Evolutionary conservation across 2,329 filamentous ascomycete genomes (phyloP).

Genomic region (Pleomassaria siparia): DNA sequence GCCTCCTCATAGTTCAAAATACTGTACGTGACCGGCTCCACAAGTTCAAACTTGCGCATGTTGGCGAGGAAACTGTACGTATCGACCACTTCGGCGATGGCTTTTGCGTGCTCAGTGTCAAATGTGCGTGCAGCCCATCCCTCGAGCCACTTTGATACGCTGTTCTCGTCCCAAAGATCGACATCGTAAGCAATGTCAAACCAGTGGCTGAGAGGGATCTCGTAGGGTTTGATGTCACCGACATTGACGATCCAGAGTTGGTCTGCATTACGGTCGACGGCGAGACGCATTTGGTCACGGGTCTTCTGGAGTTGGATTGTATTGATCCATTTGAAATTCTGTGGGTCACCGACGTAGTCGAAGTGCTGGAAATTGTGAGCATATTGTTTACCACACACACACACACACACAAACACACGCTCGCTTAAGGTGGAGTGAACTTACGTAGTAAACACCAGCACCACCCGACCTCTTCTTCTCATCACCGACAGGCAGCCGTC

Average conservation of each 20-base stretch:
- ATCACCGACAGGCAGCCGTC: constrained; percentile 60
- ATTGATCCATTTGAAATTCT: constrained; percentile 63
- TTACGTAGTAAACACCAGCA: constrained; percentile 64
- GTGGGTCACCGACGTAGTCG: constrained; percentile 63
- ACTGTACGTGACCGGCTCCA: constrained; percentile 61
- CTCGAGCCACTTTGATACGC: constrained; percentile 58
- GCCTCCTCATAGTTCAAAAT: constrained; percentile 67
- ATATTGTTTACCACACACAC: neutral
- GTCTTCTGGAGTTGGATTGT: constrained; percentile 66
- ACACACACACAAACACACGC: too few species aligned
- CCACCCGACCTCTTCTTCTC: constrained; percentile 63
- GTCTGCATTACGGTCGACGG: constrained; percentile 60
- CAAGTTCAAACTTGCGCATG: constrained; percentile 63
- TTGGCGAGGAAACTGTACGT: constrained; percentile 60
- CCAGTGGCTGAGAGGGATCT: constrained; percentile 68
- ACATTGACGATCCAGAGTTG: constrained; percentile 69
- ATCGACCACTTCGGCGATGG: constrained; percentile 56
- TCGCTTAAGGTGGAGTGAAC: neutral
- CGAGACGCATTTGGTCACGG: constrained; percentile 65
- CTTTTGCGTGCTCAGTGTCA: constrained; percentile 48
- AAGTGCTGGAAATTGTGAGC: constrained; percentile 50
- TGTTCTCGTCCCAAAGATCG: constrained; percentile 57
- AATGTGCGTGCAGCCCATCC: constrained; percentile 63
- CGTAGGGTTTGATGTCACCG: constrained; percentile 65
- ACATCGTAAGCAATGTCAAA: constrained; percentile 69